Conservation (phyloP, 1,284 basidiomycete genomes). For the Exobasidium rhododendri region DNA sequence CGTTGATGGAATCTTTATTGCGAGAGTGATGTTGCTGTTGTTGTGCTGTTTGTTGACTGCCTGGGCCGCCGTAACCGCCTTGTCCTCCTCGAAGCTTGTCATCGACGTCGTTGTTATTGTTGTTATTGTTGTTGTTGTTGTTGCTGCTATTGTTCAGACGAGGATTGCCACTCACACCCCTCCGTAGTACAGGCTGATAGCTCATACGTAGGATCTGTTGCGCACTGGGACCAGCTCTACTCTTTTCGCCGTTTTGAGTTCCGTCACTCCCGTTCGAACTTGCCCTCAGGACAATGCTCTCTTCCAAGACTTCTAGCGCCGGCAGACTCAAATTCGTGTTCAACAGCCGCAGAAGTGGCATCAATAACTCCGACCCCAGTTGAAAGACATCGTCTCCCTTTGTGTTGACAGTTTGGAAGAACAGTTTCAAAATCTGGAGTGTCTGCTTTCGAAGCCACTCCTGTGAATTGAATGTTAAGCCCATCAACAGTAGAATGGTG, state of each 20-base stretch:
- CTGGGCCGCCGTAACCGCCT: background rate
- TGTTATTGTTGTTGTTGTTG: background rate
- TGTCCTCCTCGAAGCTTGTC: background rate
- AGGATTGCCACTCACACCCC: background rate
- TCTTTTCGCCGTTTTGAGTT: background rate
- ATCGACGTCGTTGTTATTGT: background rate
- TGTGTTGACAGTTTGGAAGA: conserved; percentile 81
- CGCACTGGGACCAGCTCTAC: conserved; percentile 63
- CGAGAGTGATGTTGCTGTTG: background rate
- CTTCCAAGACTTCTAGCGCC: conserved; percentile 85
- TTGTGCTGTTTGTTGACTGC: background rate
- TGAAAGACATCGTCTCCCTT: conserved; percentile 65
- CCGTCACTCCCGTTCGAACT: background rate
- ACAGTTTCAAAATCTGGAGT: conserved; percentile 81
- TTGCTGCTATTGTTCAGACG: background rate
- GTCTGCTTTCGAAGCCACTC: conserved; percentile 77
- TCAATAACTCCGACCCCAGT: conserved; percentile 78
- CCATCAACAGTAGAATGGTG: conserved; percentile 75
- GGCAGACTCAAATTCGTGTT: conserved; percentile 73
- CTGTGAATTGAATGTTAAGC: conserved; percentile 78
- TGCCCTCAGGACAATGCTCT: conserved; percentile 64
- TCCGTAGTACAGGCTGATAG: conserved; percentile 41
- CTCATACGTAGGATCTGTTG: conserved; percentile 84
- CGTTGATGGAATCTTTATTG: background rate
- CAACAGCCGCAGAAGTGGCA: conserved; percentile 81